A percentile compares a stretch with the other conserved stretches of the same genome.
Conservation (phyloP, 2,329 filamentous ascomycete species). For the Pseudogymnoascus sp. region DNA sequence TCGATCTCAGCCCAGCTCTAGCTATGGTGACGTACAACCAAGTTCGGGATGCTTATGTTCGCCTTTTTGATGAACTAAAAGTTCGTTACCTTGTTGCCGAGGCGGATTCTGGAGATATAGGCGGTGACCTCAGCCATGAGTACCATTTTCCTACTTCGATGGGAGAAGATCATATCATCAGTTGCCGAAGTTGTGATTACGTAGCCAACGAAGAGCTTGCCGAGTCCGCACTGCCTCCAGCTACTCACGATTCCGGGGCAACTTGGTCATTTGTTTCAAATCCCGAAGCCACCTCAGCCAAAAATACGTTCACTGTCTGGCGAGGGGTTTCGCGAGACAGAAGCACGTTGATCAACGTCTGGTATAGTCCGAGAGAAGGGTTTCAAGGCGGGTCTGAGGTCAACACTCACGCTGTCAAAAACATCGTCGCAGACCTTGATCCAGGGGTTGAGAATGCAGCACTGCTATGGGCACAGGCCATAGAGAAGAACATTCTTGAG, state of each 20-base stretch:
- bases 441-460: conserved; percentile 57
- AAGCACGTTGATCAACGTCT: conserved; percentile 61
- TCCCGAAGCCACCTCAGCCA: background rate
- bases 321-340: conserved; percentile 62
- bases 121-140: conserved; percentile 86
- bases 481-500: background rate
- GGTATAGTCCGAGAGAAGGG: conserved; percentile 30
- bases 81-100: conserved; percentile 78
- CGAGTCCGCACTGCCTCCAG: conserved; percentile 26
- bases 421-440: conserved; percentile 61
- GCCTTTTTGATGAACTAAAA: conserved; percentile 75
- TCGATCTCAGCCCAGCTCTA: conserved; percentile 62
- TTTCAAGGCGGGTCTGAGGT: conserved; percentile 31
- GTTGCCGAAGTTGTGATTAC: conserved; percentile 66
- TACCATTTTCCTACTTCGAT: conserved; percentile 76
- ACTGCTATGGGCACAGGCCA: conserved; percentile 41
- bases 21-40: conserved; percentile 74
- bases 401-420: conserved; percentile 61
- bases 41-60: conserved; percentile 66
- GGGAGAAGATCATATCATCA: conserved; percentile 81
- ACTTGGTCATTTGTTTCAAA: conserved; percentile 4
- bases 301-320: conserved; percentile 40
- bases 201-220: conserved; percentile 86
- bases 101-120: conserved; percentile 94
- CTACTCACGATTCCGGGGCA: background rate